Evolutionary conservation across 1,284 basidiomycete species (phyloP).

Genomic region (Ustilago nuda): DNA sequence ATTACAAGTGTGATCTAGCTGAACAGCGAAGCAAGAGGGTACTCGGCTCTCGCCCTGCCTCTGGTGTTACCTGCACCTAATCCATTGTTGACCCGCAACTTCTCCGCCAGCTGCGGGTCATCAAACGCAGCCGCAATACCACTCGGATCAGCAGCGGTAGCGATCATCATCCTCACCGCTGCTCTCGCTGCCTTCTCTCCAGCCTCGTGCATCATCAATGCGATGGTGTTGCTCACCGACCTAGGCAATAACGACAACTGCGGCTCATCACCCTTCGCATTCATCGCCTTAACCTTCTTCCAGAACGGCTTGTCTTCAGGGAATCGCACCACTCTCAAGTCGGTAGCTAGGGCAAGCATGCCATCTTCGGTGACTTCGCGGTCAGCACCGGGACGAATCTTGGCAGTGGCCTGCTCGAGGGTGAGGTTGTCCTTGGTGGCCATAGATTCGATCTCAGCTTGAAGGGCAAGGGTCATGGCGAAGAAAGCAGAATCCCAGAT

Average conservation of each 20-base stretch:
- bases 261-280: conserved; percentile 53
- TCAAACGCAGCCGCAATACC: conserved; percentile 49
- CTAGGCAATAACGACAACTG: conserved; percentile 36
- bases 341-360: conserved; percentile 42
- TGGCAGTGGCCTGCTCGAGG: conserved; percentile 48
- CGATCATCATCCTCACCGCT: conserved; percentile 47
- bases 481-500: conserved; percentile 69
- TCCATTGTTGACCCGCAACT: conserved; percentile 35
- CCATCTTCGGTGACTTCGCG: conserved; percentile 44
- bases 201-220: conserved; percentile 43
- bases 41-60: conserved; percentile 44
- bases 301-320: conserved; percentile 58
- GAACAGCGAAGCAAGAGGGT: conserved; percentile 41
- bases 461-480: conserved; percentile 56
- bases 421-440: conserved; percentile 45
- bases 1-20: conserved; percentile 14
- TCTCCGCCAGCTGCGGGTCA: conserved; percentile 41
- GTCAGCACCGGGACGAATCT: conserved; percentile 39
- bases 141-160: conserved; percentile 41
- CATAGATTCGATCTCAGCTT: conserved; percentile 47
- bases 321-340: conserved; percentile 58
- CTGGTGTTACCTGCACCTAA: conserved; percentile 25
- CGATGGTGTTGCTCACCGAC: conserved; percentile 31
- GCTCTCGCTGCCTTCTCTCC: conserved; percentile 43
- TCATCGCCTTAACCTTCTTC: conserved; percentile 53